These are phyloP conservation scores for Eremothecium gossypii DNA, from an alignment of 1,139 yeast genomes.

Conservation along the genomic window DNA sequence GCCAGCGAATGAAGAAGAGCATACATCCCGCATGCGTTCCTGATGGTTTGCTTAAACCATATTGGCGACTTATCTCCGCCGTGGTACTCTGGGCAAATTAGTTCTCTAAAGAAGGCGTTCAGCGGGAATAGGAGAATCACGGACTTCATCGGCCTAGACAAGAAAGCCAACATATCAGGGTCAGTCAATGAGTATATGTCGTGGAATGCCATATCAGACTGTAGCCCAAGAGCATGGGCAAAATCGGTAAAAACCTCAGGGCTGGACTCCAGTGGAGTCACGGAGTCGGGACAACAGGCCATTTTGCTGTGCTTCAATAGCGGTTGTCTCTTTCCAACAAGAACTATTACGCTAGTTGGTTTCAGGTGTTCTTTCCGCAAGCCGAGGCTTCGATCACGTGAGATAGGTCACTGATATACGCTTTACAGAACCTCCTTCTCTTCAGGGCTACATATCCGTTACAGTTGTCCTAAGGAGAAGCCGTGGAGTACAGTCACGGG, in stretches of 20 bases:
- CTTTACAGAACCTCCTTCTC: too few species aligned
- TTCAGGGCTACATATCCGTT: too few species aligned
- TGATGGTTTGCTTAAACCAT: slow-evolving; percentile 81
- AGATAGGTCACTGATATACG: too few species aligned
- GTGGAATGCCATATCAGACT: slow-evolving; percentile 51
- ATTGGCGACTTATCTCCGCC: slow-evolving; percentile 23
- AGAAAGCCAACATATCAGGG: slow-evolving; percentile 62
- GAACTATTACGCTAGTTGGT: not conserved
- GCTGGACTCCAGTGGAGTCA: slow-evolving; percentile 84
- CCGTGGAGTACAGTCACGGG: too few species aligned
- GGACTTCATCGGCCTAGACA: slow-evolving; percentile 76
- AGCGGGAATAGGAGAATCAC: slow-evolving; percentile 75
- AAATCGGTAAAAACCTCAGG: slow-evolving; percentile 76
- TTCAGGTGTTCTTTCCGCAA: not conserved
- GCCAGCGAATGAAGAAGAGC: slow-evolving; percentile 71
- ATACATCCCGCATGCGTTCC: slow-evolving; percentile 89
- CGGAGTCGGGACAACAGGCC: slow-evolving; percentile 27
- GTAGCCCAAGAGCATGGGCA: slow-evolving; percentile 59
- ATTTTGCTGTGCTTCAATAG: not conserved
- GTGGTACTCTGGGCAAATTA: not conserved
- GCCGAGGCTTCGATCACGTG: too few species aligned
- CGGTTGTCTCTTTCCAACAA: not conserved
- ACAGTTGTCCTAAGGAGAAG: too few species aligned
- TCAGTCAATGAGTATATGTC: slow-evolving; percentile 83
- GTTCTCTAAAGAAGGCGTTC: slow-evolving; percentile 46